Evolutionary conservation across 2,329 filamentous ascomycete species (phyloP).

Genomic region (Aureobasidium pullulans): DNA sequence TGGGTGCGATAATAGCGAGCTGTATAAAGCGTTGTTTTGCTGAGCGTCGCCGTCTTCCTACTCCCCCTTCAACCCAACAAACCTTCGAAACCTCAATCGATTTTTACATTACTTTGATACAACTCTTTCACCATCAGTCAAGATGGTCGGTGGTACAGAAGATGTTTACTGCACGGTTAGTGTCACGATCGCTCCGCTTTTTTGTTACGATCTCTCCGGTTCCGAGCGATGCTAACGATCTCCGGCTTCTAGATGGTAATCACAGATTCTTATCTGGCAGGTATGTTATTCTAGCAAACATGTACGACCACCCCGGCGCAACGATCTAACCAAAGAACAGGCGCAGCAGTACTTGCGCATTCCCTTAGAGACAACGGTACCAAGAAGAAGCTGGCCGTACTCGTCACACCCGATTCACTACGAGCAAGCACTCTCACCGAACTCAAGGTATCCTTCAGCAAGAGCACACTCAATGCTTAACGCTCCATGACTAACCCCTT

Average conservation of each 20-base stretch:
- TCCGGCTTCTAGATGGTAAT: slow-evolving; percentile 63
- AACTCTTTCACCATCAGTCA: slow-evolving; percentile 5
- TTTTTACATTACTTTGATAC: not conserved
- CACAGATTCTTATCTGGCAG: slow-evolving; percentile 87
- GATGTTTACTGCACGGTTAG: slow-evolving; percentile 60
- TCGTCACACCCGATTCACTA: slow-evolving; percentile 75
- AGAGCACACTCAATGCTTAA: not conserved
- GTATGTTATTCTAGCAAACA: slow-evolving; percentile 42
- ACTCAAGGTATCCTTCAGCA: slow-evolving; percentile 53
- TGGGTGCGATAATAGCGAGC: not conserved
- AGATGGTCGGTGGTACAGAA: slow-evolving; percentile 32
- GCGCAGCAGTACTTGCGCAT: slow-evolving; percentile 87
- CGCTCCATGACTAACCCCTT: slow-evolving; percentile 17
- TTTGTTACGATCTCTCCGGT: not conserved
- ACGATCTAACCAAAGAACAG: slow-evolving; percentile 40
- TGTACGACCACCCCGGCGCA: slow-evolving; percentile 7
- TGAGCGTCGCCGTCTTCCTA: not conserved
- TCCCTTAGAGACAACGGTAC: slow-evolving; percentile 88
- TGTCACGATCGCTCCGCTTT: not conserved
- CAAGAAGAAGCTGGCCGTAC: slow-evolving; percentile 73
- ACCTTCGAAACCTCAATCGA: not conserved
- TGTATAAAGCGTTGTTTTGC: not conserved
- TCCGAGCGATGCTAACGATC: not conserved
- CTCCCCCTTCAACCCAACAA: not conserved
- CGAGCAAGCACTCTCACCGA: slow-evolving; percentile 67